Conservation (phyloP, 2,329 filamentous ascomycete species). For the Talaromyces sp. region DNA sequence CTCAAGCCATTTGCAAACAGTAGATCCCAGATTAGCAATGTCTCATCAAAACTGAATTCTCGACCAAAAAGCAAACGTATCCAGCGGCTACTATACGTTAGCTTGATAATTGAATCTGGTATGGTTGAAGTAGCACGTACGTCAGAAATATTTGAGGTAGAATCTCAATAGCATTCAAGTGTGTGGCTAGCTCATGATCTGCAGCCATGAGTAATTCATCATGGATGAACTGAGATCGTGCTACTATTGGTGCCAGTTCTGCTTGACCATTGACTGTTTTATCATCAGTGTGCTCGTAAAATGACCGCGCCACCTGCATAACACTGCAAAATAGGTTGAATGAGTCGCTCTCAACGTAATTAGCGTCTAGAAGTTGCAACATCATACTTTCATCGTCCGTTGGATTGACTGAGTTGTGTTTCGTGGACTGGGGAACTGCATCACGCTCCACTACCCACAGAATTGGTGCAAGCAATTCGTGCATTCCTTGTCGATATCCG, state of each 20-base stretch:
- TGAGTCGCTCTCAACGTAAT: slow-evolving; percentile 82
- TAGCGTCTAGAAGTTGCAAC: slow-evolving; percentile 64
- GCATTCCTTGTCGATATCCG: slow-evolving; percentile 98
- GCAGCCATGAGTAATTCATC: slow-evolving; percentile 71
- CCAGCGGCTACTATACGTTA: slow-evolving; percentile 65
- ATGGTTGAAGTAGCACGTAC: slow-evolving; percentile 46
- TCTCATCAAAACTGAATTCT: slow-evolving; percentile 84
- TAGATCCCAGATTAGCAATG: slow-evolving; percentile 83
- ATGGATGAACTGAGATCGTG: slow-evolving; percentile 81
- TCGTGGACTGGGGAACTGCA: slow-evolving; percentile 57
- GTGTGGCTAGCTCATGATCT: slow-evolving; percentile 77
- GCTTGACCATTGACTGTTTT: slow-evolving; percentile 42
- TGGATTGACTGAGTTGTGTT: slow-evolving; percentile 32
- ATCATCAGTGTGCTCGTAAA: slow-evolving; percentile 69
- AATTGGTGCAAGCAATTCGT: slow-evolving; percentile 87
- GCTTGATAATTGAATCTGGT: not conserved
- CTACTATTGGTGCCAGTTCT: slow-evolving; percentile 68
- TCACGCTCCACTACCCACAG: slow-evolving; percentile 81
- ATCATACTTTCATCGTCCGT: slow-evolving; percentile 51
- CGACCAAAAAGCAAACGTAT: slow-evolving; percentile 87
- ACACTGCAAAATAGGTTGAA: slow-evolving; percentile 80
- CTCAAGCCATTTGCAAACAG: slow-evolving; percentile 82
- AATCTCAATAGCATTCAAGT: slow-evolving; percentile 79
- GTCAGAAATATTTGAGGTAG: slow-evolving; percentile 96
- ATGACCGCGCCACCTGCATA: slow-evolving; percentile 82